Conservation (phyloP, 345 rosid genomes). For the Geranium rotundifolium region DNA sequence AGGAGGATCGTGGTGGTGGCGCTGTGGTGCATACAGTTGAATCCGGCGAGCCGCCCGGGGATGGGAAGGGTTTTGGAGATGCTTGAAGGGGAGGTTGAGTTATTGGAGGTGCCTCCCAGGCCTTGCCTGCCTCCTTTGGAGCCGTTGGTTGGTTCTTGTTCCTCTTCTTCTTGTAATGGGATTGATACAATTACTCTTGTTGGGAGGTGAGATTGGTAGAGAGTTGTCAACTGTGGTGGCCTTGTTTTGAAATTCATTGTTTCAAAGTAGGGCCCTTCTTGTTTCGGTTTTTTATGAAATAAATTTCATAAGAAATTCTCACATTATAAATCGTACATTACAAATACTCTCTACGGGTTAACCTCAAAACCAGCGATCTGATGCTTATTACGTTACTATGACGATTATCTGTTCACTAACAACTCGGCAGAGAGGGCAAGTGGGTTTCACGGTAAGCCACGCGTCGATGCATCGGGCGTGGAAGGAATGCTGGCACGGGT, state of each 20-base stretch:
- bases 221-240: no score
- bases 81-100: neutral
- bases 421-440: conserved; percentile 16
- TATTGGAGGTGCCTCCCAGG: neutral
- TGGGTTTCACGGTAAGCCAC: conserved; percentile 13
- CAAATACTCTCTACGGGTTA: no score
- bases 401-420: neutral
- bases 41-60: neutral
- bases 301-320: no score
- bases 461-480: conserved; percentile 14
- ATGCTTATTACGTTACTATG: no score
- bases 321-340: no score
- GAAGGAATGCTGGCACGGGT: conserved; percentile 21
- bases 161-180: neutral
- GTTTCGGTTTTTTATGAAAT: no score
- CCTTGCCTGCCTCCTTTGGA: neutral
- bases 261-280: no score
- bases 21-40: neutral
- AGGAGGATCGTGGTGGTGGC: neutral
- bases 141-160: neutral
- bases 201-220: neutral
- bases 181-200: neutral
- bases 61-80: neutral
- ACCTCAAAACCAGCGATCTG: no score
- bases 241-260: no score